Conservation (phyloP, 495 filamentous ascomycete species). For the Xylaria acuta region DNA sequence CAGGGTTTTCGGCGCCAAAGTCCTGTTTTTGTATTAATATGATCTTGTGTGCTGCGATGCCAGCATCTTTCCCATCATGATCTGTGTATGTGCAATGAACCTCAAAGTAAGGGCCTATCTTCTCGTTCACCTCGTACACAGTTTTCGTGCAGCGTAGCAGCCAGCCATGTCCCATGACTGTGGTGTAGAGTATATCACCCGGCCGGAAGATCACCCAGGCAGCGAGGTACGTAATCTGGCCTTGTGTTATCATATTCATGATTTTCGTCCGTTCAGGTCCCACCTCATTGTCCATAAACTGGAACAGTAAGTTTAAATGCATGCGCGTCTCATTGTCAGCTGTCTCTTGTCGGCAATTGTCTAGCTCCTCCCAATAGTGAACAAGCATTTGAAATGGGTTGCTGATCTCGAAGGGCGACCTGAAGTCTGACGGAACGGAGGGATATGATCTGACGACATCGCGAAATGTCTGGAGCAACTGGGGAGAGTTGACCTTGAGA, state of each 20-base stretch:
- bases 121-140: slow-evolving; percentile 34
- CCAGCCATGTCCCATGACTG: slow-evolving; percentile 37
- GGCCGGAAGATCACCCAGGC: slow-evolving; percentile 42
- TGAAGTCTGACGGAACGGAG: slow-evolving; percentile 35
- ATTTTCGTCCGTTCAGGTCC: slow-evolving; percentile 29
- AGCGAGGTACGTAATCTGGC: slow-evolving; percentile 27
- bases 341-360: slow-evolving; percentile 27
- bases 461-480: slow-evolving; percentile 39
- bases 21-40: background rate
- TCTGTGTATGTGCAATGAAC: slow-evolving; percentile 31
- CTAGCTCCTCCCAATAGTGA: slow-evolving; percentile 29
- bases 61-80: slow-evolving; percentile 32
- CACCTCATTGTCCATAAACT: slow-evolving; percentile 31
- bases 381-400: slow-evolving; percentile 29
- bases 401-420: slow-evolving; percentile 32
- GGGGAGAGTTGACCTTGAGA: slow-evolving; percentile 48
- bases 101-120: slow-evolving; percentile 33
- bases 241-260: slow-evolving; percentile 20
- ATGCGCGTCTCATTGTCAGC: slow-evolving; percentile 39
- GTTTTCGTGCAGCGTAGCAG: slow-evolving; percentile 39
- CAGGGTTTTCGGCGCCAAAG: slow-evolving; percentile 16
- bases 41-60: slow-evolving; percentile 23
- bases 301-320: slow-evolving; percentile 36
- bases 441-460: slow-evolving; percentile 45
- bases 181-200: slow-evolving; percentile 25